Evolutionary conservation across 495 filamentous ascomycete genomes (phyloP).

Genomic region (Trichoderma erinaceum): DNA sequence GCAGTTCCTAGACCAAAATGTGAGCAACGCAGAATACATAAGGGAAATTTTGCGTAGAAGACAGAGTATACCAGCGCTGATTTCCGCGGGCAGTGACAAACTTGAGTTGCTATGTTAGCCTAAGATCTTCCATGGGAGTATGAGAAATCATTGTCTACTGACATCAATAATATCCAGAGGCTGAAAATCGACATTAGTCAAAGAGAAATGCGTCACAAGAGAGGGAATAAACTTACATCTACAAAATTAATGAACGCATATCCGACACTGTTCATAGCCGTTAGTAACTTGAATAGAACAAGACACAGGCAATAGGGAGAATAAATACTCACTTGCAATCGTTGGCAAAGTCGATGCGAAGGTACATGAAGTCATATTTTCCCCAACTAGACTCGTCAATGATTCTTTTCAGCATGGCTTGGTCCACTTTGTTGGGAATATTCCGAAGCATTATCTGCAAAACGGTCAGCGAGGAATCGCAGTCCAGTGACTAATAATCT

Average conservation of each 20-base stretch:
- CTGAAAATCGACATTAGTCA: slow-evolving; percentile 37
- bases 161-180: slow-evolving; percentile 69
- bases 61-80: slow-evolving; percentile 53
- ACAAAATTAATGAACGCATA: slow-evolving; percentile 98
- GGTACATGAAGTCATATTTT: slow-evolving; percentile 89
- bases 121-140: slow-evolving; percentile 2
- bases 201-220: not conserved
- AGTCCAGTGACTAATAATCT: slow-evolving; percentile 23
- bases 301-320: not conserved
- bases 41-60: not conserved
- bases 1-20: slow-evolving; percentile 51
- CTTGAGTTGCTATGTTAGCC: slow-evolving; percentile 41
- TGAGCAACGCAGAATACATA: not conserved
- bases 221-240: slow-evolving; percentile 48
- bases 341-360: slow-evolving; percentile 87
- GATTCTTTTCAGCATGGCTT: slow-evolving; percentile 71
- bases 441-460: slow-evolving; percentile 89
- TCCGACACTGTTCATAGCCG: slow-evolving; percentile 62
- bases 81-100: slow-evolving; percentile 69
- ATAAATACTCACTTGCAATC: slow-evolving; percentile 69
- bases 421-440: slow-evolving; percentile 85
- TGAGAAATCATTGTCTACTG: slow-evolving; percentile 21
- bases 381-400: slow-evolving; percentile 72
- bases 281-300: not conserved
- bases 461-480: slow-evolving; percentile 18